These are phyloP conservation scores for Actinidia polygama DNA, from an alignment of 179 eudicot genomes.

Conservation along the genomic window DNA sequence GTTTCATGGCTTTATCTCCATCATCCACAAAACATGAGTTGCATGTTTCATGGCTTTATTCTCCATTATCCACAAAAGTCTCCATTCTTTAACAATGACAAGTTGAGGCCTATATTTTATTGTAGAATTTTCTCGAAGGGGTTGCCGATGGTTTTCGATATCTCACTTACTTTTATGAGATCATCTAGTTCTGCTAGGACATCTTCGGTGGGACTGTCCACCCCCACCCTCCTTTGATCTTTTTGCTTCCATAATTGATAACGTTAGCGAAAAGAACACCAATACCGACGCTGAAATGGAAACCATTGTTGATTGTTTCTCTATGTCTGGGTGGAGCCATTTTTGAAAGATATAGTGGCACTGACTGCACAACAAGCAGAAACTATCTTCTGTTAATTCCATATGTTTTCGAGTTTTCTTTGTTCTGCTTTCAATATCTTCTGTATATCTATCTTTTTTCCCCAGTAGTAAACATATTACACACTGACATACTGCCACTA, in stretches of 20 bases:
- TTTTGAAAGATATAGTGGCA: slow-evolving; percentile 49
- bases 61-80: too few species aligned
- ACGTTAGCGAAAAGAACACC: slow-evolving; percentile 39
- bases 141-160: slow-evolving; percentile 23
- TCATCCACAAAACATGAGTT: too few species aligned
- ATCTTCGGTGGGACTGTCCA: slow-evolving; percentile 39
- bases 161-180: slow-evolving; percentile 32
- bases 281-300: slow-evolving; percentile 35
- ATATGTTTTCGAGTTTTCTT: too few species aligned
- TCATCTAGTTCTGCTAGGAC: slow-evolving; percentile 38
- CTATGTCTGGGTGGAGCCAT: slow-evolving; percentile 46
- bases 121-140: slow-evolving; percentile 32
- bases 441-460: too few species aligned
- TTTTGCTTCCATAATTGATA: slow-evolving; percentile 35
- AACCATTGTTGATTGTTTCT: slow-evolving; percentile 45
- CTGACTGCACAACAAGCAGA: slow-evolving; percentile 36
- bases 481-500: too few species aligned
- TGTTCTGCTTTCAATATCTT: too few species aligned
- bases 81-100: too few species aligned
- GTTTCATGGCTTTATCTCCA: too few species aligned
- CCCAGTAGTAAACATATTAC: too few species aligned
- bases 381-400: too few species aligned
- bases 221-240: slow-evolving; percentile 41
- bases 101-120: slow-evolving; percentile 44
- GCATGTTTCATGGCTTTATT: too few species aligned